Percentiles rank a stretch among this genome's conserved stretches.
Conservation (phyloP, 306 rosid species). For the Sesbania bispinosa region DNA sequence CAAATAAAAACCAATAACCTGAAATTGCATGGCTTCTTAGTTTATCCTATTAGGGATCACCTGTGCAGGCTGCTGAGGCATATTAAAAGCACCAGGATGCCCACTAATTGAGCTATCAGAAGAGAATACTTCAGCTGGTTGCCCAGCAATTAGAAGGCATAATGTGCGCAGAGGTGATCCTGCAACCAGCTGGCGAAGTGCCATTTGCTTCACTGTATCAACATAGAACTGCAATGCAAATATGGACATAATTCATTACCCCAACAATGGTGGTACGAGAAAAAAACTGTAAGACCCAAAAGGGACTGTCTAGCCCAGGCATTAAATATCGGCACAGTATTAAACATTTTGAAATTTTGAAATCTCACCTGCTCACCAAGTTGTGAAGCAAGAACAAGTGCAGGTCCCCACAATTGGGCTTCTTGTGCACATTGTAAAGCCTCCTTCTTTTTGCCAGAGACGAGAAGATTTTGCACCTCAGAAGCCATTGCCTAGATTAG, state of each 20-base stretch:
- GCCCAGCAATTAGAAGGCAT: constrained; percentile 92
- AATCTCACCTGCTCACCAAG: constrained; percentile 91
- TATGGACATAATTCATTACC: constrained; percentile 21
- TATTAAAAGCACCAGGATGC: constrained; percentile 34
- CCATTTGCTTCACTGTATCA: constrained; percentile 96
- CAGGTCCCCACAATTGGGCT: constrained; percentile 99
- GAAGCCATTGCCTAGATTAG: constrained; percentile 74
- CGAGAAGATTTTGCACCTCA: constrained; percentile 85
- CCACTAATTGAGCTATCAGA: constrained; percentile 28
- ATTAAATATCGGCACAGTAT: constrained; percentile 16
- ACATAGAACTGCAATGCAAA: constrained; percentile 72
- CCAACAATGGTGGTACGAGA: not conserved
- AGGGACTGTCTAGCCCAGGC: constrained; percentile 16
- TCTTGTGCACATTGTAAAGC: constrained; percentile 91
- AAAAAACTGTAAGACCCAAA: not conserved
- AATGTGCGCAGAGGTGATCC: constrained; percentile 94
- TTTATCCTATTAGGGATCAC: constrained; percentile 42
- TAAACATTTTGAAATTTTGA: not conserved
- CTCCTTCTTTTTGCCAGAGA: constrained; percentile 85
- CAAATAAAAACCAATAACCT: constrained; percentile 4
- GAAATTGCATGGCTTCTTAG: constrained; percentile 11
- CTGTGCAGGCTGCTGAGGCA: constrained; percentile 60
- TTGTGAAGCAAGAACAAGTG: constrained; percentile 92
- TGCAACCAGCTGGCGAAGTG: constrained; percentile 66
- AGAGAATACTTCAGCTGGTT: constrained; percentile 88